Base-by-base conservation (phyloP, 495 filamentous ascomycete genomes). In the Apiosordaria backusii region DNA sequence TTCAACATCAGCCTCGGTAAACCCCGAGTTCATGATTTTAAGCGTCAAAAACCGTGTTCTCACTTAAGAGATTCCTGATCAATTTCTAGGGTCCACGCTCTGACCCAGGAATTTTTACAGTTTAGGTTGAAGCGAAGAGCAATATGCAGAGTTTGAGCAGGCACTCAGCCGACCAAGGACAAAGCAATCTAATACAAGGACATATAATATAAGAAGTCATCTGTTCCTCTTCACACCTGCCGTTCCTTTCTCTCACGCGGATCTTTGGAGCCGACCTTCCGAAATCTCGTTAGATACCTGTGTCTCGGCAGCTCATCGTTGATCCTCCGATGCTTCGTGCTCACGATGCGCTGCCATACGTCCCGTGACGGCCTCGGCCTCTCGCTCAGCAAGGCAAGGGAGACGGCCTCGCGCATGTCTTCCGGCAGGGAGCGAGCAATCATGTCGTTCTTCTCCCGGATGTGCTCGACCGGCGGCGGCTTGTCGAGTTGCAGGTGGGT, bases 381-480 rank as follows among this genome's bases (percentile, higher is more conserved):
- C 52, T 54, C 4, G 16, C 52, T 54, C 4, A 54, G 4, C 4
- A 54, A 22, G 18, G 21, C 21, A 54, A 54, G 4, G 7, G 16
- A 4, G 16, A 15, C 16, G 4, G 16, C 4, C 6, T 54, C 21
- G 4, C 52, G 18, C 52, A 54, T 54, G 4, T 54, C 52, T 54
- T 54, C 52, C 2, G 27, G 65, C 21, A 57, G 25, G 10, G 59
- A 57, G 50, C 45, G 16, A 52, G 50, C n/a, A 22, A 63, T 67
- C 55, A 40, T 1, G 4, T 55, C 55, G 35, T 63, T 60, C 3
- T 45, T 67, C 23, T 40, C 15, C 18, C 18, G 29, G 45, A 63
- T 63, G 25, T 60, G 16, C n/a, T 63, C 45, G 10, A 50, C 58
- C 53, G 54, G 60, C 9, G 74, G 75, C n/a, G 73, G 75, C 21